Evolutionary conservation across 768 basidiomycete species (phyloP).

Genomic region (Saitozyma podzolica): DNA sequence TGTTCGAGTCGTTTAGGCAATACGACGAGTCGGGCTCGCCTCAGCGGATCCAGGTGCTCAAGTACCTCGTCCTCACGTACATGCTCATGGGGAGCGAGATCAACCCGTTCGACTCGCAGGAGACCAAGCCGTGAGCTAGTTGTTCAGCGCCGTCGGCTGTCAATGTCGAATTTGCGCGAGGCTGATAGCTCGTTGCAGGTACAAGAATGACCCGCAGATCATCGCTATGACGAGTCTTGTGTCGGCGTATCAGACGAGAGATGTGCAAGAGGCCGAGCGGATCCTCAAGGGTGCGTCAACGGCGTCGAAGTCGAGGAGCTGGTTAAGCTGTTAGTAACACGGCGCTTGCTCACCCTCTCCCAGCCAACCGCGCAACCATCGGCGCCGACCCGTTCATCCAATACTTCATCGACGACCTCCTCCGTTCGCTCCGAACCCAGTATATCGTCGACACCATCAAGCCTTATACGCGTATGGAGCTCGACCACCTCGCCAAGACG

Average conservation of each 20-base stretch:
- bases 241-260: slow-evolving; percentile 91
- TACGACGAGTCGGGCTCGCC: slow-evolving; percentile 98
- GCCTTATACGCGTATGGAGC: slow-evolving; percentile 91
- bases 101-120: slow-evolving; percentile 98
- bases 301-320: neutral
- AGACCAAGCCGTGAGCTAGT: slow-evolving; percentile 87
- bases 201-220: slow-evolving; percentile 94
- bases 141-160: too few species aligned
- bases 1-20: slow-evolving; percentile 97
- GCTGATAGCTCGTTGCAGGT: slow-evolving; percentile 57
- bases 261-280: slow-evolving; percentile 96
- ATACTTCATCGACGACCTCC: slow-evolving; percentile 91
- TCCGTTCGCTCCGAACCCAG: slow-evolving; percentile 89
- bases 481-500: slow-evolving; percentile 93
- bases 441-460: slow-evolving; percentile 98
- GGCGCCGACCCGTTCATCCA: slow-evolving; percentile 95
- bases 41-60: slow-evolving; percentile 94
- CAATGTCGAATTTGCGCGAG: neutral
- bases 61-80: slow-evolving; percentile 95
- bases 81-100: slow-evolving; percentile 98
- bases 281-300: slow-evolving; percentile 72
- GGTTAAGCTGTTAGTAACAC: neutral
- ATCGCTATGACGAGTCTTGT: slow-evolving; percentile 98
- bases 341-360: neutral
- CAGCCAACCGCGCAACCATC: slow-evolving; percentile 91